Base-by-base conservation (phyloP, 768 basidiomycete genomes). In the Tylopilus felleus region DNA sequence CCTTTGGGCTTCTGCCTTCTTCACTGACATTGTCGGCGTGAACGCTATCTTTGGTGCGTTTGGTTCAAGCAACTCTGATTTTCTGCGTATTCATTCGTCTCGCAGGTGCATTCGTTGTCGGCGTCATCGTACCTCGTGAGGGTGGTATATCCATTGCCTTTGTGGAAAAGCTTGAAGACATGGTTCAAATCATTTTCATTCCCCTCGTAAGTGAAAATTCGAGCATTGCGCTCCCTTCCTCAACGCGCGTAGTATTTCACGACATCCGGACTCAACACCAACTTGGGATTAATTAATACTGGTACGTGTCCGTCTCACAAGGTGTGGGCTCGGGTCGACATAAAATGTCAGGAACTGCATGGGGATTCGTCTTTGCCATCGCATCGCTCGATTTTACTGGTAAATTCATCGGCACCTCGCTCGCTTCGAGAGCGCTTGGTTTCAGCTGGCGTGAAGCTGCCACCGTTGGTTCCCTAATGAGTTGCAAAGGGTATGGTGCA, bases 1-100 rank as follows among this genome's bases (percentile, higher is more conserved):
- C 17, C 74, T 93, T 17, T 95, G 98, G 72, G 84, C 80, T 0
- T 90, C 86, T 2, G 88, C 95, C 0, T 98, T 96, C 73, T 87
- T 98, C 66, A 97, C 94, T 0, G 94, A 96, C 63, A 77, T 93
- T 56, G 92, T 98, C 61, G 96, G 93, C n/a, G 90, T 93, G 8
- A 88, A 93, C 65, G 87, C 93, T 19, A 93, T 96, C 56, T 96
- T 96, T 64, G 93, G 93, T 81, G 49, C 25, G 73, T 61, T 5
- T 53, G 4, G 33, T 33, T 49, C 14, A 8, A 14, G 0, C 14
- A 6, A 16, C 8, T 31, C 25, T 40, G 31, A 21, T 23, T 8
- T 17, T 0, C 35, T 31, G 21, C 6, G 9, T 14, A 27, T 28
- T 58, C 22, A 56, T 27, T 10, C 1, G 12, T 29, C 64, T 21